phyloP scores from a whole-genome alignment of 768 basidiomycete species.

The Exsudoporus frostii region DNA sequence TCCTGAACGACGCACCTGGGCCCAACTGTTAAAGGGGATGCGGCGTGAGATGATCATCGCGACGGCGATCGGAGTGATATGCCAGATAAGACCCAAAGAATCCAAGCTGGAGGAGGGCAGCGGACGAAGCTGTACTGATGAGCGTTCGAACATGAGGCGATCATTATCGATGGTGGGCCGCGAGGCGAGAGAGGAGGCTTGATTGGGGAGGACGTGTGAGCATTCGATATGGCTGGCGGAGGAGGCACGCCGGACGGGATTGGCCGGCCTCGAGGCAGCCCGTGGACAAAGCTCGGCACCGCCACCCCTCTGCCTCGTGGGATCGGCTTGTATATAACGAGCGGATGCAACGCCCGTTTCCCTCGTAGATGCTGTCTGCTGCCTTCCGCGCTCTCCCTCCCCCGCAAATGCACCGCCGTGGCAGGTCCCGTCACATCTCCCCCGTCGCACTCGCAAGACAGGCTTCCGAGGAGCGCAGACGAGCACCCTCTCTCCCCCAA shows the following conservation, averaged over 20 bases:
- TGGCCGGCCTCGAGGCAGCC: slow-evolving; percentile 1
- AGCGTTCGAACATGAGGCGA: slow-evolving; percentile 19
- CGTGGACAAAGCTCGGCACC: neutral
- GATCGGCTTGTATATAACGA: neutral
- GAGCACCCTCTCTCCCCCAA: neutral
- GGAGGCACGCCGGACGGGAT: slow-evolving; percentile 5
- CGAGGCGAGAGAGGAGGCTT: slow-evolving; percentile 18
- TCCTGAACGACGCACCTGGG: neutral
- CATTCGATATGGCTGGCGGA: neutral
- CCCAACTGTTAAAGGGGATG: neutral
- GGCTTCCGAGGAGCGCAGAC: slow-evolving; percentile 41
- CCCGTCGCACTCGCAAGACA: slow-evolving; percentile 41
- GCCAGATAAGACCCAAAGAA: neutral
- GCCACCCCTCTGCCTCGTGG: neutral
- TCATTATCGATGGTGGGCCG: slow-evolving; percentile 30
- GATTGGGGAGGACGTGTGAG: slow-evolving; percentile 22
- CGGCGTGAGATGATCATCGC: neutral
- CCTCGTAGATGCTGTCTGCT: slow-evolving; percentile 20
- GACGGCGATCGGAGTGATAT: neutral
- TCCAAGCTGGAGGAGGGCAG: slow-evolving; percentile 3
- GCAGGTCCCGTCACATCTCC: slow-evolving; percentile 42
- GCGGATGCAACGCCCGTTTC: neutral
- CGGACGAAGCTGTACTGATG: slow-evolving; percentile 1
- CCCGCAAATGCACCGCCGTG: slow-evolving; percentile 32
- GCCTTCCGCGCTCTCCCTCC: slow-evolving; percentile 27